Evolutionary conservation across 768 basidiomycete genomes (phyloP).

Genomic region (Brasilioporus rufonigricans): DNA sequence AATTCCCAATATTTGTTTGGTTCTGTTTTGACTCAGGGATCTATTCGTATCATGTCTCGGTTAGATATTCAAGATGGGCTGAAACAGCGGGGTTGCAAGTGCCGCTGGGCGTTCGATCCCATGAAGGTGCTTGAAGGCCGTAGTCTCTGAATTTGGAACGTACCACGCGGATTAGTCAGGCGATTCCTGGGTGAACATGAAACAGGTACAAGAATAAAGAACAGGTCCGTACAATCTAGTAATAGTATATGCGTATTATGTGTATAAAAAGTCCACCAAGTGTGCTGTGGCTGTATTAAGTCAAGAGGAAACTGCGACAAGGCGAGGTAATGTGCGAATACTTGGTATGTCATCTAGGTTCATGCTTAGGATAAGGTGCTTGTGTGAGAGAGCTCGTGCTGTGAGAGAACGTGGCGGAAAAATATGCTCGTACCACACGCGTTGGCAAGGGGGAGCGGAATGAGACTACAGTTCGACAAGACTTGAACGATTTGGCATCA

Average conservation of each 20-base stretch:
- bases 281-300: constrained; percentile 5
- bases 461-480: background rate
- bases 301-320: constrained; percentile 11
- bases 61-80: background rate
- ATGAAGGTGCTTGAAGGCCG: background rate
- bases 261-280: constrained; percentile 13
- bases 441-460: background rate
- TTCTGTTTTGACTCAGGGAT: constrained; percentile 1
- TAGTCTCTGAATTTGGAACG: background rate
- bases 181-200: constrained; percentile 9
- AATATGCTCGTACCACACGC: background rate
- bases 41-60: no score
- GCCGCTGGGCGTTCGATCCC: background rate
- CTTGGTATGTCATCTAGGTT: constrained; percentile 13
- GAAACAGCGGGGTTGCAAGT: background rate
- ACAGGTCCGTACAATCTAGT: constrained; percentile 14
- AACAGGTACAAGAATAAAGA: constrained; percentile 20
- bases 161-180: background rate
- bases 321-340: constrained; percentile 10
- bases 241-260: background rate
- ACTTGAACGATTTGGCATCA: background rate
- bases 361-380: constrained; percentile 12
- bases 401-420: constrained; percentile 2
- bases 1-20: constrained; percentile 12
- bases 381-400: constrained; percentile 11